phyloP scores from a whole-genome alignment of 208 protist genomes.

The Trypanosoma grayi region DNA sequence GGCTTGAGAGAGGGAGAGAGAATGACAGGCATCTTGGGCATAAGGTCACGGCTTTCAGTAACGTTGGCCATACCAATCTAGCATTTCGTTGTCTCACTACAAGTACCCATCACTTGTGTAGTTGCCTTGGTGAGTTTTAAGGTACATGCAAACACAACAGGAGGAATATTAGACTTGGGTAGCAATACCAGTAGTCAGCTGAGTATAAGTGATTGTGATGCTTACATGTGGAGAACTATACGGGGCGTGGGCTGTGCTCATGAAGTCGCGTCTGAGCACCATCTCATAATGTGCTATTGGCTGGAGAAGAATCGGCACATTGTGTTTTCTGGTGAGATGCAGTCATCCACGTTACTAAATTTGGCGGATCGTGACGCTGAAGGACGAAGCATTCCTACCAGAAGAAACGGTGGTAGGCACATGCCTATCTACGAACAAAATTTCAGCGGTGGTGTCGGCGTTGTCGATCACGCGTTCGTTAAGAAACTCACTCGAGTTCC shows the following conservation, averaged over 20 bases:
- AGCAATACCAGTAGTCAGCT: constrained; percentile 24
- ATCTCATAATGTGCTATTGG: constrained; percentile 17
- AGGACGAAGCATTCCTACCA: constrained; percentile 14
- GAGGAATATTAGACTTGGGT: constrained; percentile 19
- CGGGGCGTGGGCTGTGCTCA: constrained; percentile 21
- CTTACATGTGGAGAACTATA: constrained; percentile 17
- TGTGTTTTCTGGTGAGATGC: constrained; percentile 12
- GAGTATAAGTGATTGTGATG: constrained; percentile 13
- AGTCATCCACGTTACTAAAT: constrained; percentile 13
- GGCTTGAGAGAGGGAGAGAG: constrained; percentile 28
- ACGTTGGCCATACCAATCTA: constrained; percentile 8
- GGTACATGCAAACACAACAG: constrained; percentile 14
- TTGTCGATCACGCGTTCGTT: constrained; percentile 1
- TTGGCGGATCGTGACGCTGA: constrained; percentile 9
- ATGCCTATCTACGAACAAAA: constrained; percentile 15
- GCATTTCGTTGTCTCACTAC: constrained; percentile 13
- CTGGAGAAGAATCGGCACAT: constrained; percentile 23
- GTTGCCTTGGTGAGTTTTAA: constrained; percentile 20
- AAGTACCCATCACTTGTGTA: constrained; percentile 11
- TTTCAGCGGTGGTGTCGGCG: constrained; percentile 8
- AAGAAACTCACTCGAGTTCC: constrained; percentile 11
- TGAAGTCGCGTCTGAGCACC: constrained; percentile 13
- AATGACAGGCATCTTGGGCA: constrained; percentile 20
- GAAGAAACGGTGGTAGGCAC: constrained; percentile 10
- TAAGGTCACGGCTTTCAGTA: neutral